Evolutionary conservation across 73 alveolate genomes (phyloP).

Genomic region (Paramecium octaurelia): DNA sequence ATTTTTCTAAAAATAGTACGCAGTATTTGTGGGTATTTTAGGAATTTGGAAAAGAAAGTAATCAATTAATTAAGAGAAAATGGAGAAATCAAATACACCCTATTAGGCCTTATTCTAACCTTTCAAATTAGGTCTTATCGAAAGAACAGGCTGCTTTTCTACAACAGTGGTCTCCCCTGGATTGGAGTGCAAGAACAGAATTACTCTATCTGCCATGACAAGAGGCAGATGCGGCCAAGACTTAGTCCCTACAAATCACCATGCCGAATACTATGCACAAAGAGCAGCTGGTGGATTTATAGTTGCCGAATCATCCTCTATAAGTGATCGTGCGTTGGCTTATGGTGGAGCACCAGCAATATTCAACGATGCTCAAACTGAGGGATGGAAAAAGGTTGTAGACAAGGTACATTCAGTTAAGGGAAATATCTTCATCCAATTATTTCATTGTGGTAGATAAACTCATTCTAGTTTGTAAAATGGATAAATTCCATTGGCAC

Average conservation of each 20-base stretch:
- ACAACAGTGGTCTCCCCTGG: not conserved
- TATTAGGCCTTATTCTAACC: conserved; percentile 42
- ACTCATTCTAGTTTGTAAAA: conserved; percentile 24
- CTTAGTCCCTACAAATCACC: not conserved
- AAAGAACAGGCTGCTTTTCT: conserved; percentile 24
- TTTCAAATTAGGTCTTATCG: conserved; percentile 14
- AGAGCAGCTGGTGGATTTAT: conserved; percentile 45
- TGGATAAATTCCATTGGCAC: conserved; percentile 30
- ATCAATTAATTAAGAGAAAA: not conserved
- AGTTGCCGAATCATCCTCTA: conserved; percentile 21
- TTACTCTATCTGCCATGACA: conserved; percentile 44
- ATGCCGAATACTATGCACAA: conserved; percentile 38
- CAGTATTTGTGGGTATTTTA: not conserved
- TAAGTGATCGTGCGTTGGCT: not conserved
- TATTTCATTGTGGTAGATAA: conserved; percentile 55
- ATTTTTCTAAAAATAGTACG: not conserved
- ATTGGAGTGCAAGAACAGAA: conserved; percentile 19
- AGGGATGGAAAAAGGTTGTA: conserved; percentile 52
- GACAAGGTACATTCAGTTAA: conserved; percentile 45
- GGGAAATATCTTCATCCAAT: not conserved
- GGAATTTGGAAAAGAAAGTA: not conserved
- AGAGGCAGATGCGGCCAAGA: conserved; percentile 47
- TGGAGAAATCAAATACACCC: not conserved
- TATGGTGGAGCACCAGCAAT: conserved; percentile 46
- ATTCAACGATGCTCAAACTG: not conserved